Evolutionary conservation across 352 stramenopile genomes (phyloP).

Genomic region (Peronospora farinosa): DNA sequence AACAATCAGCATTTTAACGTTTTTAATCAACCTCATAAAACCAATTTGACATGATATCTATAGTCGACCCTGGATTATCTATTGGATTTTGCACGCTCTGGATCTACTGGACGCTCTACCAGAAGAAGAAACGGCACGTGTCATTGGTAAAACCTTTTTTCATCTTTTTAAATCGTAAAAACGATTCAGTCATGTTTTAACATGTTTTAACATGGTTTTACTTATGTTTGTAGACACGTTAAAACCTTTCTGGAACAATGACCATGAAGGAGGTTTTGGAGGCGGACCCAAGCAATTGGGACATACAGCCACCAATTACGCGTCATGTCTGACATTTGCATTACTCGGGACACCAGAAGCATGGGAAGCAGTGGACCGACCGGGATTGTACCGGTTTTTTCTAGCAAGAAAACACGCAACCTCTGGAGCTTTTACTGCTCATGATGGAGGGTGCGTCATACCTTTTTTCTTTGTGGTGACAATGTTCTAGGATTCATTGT

Average conservation of each 20-base stretch:
- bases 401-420: slow-evolving; percentile 76
- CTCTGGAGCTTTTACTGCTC: slow-evolving; percentile 92
- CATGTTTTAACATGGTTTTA: slow-evolving; percentile 1
- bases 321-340: slow-evolving; percentile 89
- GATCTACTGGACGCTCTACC: slow-evolving; percentile 89
- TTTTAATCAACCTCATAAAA: slow-evolving; percentile 3
- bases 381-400: slow-evolving; percentile 87
- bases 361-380: slow-evolving; percentile 69
- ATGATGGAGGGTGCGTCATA: slow-evolving; percentile 88
- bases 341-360: slow-evolving; percentile 86
- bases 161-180: not conserved
- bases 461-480: not conserved
- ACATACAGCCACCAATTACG: slow-evolving; percentile 92
- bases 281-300: slow-evolving; percentile 87
- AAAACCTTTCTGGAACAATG: slow-evolving; percentile 54
- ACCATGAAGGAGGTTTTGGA: slow-evolving; percentile 87
- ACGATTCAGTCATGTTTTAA: no score
- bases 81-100: slow-evolving; percentile 95
- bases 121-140: slow-evolving; percentile 28
- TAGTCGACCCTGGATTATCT: slow-evolving; percentile 95
- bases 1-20: not conserved
- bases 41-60: not conserved
- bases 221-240: slow-evolving; percentile 34
- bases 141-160: slow-evolving; percentile 31
- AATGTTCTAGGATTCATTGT: not conserved